phyloP scores from a whole-genome alignment of 371 early-diverging fungal species.

The Amoeboradix gromovi region DNA sequence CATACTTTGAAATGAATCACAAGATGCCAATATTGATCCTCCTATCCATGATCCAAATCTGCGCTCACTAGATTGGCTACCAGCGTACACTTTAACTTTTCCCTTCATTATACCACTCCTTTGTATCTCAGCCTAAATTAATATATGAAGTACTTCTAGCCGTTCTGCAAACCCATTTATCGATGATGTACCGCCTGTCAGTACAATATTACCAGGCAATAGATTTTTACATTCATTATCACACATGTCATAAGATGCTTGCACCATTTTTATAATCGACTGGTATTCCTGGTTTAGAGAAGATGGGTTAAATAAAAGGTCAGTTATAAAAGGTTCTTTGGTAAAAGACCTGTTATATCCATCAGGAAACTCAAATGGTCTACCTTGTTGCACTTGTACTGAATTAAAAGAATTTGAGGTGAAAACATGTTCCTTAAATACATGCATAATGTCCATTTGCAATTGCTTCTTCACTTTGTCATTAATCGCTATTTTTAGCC shows the following conservation, averaged over 20 bases:
- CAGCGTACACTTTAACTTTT: background rate
- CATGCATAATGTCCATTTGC: background rate
- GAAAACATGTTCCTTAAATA: background rate
- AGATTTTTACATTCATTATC: background rate
- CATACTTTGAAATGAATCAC: background rate
- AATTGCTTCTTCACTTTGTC: background rate
- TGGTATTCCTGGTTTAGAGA: background rate
- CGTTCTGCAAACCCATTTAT: background rate
- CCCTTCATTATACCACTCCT: background rate
- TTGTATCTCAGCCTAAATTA: background rate
- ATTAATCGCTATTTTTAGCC: background rate
- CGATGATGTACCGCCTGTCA: background rate
- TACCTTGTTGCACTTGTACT: background rate
- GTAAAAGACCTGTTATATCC: background rate
- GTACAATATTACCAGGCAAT: background rate
- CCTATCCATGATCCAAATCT: background rate
- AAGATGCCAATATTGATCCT: background rate
- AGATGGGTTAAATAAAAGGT: background rate
- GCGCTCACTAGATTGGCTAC: background rate
- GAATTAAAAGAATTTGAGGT: background rate
- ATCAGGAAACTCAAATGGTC: background rate
- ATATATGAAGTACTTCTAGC: background rate
- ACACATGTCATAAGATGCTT: background rate
- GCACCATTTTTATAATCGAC: background rate
- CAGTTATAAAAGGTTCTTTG: background rate